A percentile compares a stretch with the other conserved stretches of the same genome.
These are phyloP conservation scores for Fusarium brevicatenulatum DNA, from an alignment of 2,329 filamentous ascomycete species.

Conservation along the genomic window DNA sequence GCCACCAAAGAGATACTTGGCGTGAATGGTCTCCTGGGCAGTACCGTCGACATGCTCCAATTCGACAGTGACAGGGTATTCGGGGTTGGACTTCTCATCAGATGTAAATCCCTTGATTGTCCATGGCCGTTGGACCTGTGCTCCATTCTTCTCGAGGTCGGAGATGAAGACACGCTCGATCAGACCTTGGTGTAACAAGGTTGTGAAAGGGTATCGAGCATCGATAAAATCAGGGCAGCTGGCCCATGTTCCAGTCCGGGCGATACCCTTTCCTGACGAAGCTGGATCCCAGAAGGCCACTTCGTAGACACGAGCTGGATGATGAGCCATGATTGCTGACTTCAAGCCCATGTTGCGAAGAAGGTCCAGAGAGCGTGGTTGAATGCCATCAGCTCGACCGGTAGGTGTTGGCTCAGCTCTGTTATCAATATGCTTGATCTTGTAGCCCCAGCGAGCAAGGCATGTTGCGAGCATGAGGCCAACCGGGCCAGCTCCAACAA, in stretches of 20 bases:
- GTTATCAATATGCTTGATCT: conserved; percentile 95
- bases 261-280: conserved; percentile 65
- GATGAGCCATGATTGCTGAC: conserved; percentile 84
- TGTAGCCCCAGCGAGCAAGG: conserved; percentile 92
- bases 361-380: conserved; percentile 87
- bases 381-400: conserved; percentile 90
- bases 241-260: conserved; percentile 79
- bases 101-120: conserved; percentile 70
- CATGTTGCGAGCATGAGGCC: conserved; percentile 89
- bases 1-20: conserved; percentile 77
- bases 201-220: conserved; percentile 76
- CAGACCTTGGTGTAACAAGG: conserved; percentile 75
- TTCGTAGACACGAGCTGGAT: conserved; percentile 86
- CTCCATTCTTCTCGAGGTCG: conserved; percentile 71
- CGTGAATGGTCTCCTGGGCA: conserved; percentile 70
- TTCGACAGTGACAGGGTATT: conserved; percentile 83
- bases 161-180: conserved; percentile 77
- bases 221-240: conserved; percentile 88
- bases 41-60: conserved; percentile 81
- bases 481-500: conserved; percentile 89
- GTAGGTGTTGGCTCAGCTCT: conserved; percentile 84
- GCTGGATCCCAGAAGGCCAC: conserved; percentile 78
- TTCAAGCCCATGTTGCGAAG: conserved; percentile 91
- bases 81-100: conserved; percentile 63
- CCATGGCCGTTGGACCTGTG: conserved; percentile 71